Percentiles rank a stretch among this genome's conserved stretches.
These are phyloP conservation scores for Rhodotorula glutinis DNA, from an alignment of 1,284 basidiomycete genomes.

Conservation along the genomic window DNA sequence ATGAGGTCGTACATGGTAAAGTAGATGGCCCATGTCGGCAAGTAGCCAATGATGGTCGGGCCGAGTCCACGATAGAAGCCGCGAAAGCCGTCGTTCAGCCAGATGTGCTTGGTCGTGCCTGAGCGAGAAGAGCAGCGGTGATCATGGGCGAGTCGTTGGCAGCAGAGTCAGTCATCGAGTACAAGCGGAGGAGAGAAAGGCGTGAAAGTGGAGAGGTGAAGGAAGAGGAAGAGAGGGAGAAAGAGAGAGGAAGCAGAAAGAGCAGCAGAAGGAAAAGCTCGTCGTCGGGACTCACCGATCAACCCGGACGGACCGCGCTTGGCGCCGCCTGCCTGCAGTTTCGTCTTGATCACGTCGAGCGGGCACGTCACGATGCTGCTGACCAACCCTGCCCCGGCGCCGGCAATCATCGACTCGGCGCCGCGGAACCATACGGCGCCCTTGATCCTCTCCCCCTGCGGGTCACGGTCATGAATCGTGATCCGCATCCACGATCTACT, in stretches of 20 bases:
- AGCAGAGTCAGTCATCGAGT: not conserved
- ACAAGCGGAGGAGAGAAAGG: too few relatives aligned
- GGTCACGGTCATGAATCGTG: constrained; percentile 30
- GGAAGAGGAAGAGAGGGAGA: not conserved
- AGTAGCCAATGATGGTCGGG: constrained; percentile 89
- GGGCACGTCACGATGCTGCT: constrained; percentile 94
- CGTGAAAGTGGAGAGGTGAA: not conserved
- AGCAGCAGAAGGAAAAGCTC: constrained; percentile 5
- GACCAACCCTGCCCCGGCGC: constrained; percentile 70
- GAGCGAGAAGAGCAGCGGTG: not conserved
- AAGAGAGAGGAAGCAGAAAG: not conserved
- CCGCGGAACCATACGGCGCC: constrained; percentile 39
- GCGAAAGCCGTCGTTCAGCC: constrained; percentile 69
- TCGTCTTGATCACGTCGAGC: constrained; percentile 95
- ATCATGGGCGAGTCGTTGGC: not conserved
- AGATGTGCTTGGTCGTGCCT: constrained; percentile 68
- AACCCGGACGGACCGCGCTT: constrained; percentile 56
- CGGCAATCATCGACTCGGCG: constrained; percentile 52
- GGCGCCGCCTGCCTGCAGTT: constrained; percentile 76
- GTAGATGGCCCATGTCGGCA: constrained; percentile 97
- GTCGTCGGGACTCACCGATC: constrained; percentile 55
- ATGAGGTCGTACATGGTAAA: constrained; percentile 95
- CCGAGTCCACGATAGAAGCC: constrained; percentile 91
- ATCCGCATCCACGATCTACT: constrained; percentile 18
- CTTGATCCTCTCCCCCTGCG: constrained; percentile 12